Conservation (phyloP, 768 basidiomycete species). For the Podaxis sp. region DNA sequence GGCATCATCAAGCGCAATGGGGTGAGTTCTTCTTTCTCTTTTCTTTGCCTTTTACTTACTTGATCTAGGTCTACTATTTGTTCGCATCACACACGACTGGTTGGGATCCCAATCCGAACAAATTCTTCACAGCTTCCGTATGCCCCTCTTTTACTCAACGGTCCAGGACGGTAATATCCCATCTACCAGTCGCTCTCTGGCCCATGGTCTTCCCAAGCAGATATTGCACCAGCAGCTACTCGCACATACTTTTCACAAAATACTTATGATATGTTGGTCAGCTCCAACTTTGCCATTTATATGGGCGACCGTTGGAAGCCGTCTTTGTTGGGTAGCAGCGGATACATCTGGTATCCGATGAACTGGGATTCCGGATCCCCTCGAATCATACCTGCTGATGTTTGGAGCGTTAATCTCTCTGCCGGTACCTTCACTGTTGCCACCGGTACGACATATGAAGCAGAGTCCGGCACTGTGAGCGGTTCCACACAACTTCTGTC, state of each 20-base stretch:
- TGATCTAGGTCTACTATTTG: constrained; percentile 44
- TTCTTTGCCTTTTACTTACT: neutral
- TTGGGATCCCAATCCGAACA: constrained; percentile 62
- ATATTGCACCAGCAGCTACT: constrained; percentile 47
- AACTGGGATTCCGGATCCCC: constrained; percentile 52
- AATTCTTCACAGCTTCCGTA: constrained; percentile 49
- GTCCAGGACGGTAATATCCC: neutral
- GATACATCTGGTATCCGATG: constrained; percentile 61
- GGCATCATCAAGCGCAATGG: constrained; percentile 57
- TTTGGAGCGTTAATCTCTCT: constrained; percentile 49
- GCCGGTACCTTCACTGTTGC: constrained; percentile 49
- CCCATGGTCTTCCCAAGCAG: constrained; percentile 51
- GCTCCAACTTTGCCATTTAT: constrained; percentile 44
- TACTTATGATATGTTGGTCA: constrained; percentile 47
- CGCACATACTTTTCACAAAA: constrained; percentile 63
- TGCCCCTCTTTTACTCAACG: constrained; percentile 12
- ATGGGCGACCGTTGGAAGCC: constrained; percentile 66
- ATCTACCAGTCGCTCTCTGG: constrained; percentile 42
- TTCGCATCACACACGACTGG: constrained; percentile 57
- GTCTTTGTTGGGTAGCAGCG: constrained; percentile 46
- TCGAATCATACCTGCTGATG: constrained; percentile 48
- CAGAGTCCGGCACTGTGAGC: constrained; percentile 44
- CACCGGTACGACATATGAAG: constrained; percentile 51
- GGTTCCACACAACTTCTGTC: constrained; percentile 42
- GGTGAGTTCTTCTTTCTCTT: constrained; percentile 21